Evolutionary conservation across 345 rosid species (phyloP), one percentile per base, ranked within the genome.

Genomic region (Aquilaria malaccensis): DNA sequence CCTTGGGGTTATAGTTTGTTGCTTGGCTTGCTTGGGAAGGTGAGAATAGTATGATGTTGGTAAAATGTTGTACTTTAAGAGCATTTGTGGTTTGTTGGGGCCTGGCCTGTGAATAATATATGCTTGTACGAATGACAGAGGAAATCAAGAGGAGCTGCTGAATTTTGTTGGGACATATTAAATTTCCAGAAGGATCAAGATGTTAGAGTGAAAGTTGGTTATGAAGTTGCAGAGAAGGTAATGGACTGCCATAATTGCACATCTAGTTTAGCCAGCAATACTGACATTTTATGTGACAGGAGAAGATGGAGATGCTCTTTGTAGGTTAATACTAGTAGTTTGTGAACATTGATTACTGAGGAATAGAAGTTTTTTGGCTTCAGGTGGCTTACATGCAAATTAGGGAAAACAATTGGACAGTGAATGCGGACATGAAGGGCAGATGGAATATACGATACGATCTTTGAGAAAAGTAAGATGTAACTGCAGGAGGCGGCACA

Each of bases 311-410:
- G 33, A 22, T 37, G 43, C 7, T 9, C 1, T 37, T 37, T 37
- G 43, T 37, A 37, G 43, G 43, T 37, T 0, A 37, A 37, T 4
- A 9, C 7, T 37, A 9, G 43, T 37, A 37, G 43, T 9, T 37
- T 37, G 43, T 37, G 7, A 37, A 37, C 1, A 37, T 37, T 5
- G 43, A 37, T 37, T 37, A 9, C 14, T 43, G 11, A 33, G 30
- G 11, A 33, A 33, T 33, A 29, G n/a, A 37, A 11, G 47, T 46
- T 33, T 56, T 37, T 0, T 33, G 5, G 33, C 43, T 76, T 61
- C 88, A 93, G 98, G 80, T 87, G 33, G 89, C 97, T 4, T 89
- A 93, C 59, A 13, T 89, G 79, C 97, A 89, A 80, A 74, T 93
- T 32, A 84, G 86, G 74, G 98, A 93, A 72, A 89, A 89, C 67